Conservation (phyloP, 192 early-diverging fungal species). For the Coemansia sp. region DNA sequence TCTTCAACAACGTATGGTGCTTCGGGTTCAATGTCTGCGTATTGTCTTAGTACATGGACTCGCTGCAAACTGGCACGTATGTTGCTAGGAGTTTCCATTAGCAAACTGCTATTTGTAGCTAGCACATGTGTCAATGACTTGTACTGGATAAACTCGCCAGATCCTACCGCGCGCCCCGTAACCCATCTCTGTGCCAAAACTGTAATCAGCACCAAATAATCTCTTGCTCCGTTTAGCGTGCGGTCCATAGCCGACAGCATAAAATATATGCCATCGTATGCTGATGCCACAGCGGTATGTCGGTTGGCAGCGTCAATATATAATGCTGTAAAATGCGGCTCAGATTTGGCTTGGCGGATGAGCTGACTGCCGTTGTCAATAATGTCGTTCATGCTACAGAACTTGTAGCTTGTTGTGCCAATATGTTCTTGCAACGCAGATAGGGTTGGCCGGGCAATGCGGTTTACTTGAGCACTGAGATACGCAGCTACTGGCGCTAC, state of each 20-base stretch:
- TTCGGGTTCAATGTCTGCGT: constrained; percentile 22
- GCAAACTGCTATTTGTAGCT: neutral
- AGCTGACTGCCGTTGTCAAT: constrained; percentile 58
- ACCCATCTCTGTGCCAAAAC: constrained; percentile 46
- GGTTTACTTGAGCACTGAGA: neutral
- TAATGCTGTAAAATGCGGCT: constrained; percentile 55
- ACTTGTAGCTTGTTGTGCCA: neutral
- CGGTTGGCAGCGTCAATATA: constrained; percentile 60
- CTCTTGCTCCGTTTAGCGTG: constrained; percentile 53
- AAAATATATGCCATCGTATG: constrained; percentile 59
- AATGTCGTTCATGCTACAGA: constrained; percentile 7
- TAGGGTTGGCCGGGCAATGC: neutral
- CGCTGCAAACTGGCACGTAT: neutral
- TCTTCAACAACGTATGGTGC: constrained; percentile 32
- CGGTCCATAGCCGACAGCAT: constrained; percentile 56
- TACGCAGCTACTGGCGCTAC: constrained; percentile 19
- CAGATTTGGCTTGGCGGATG: constrained; percentile 61
- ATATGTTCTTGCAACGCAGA: constrained; percentile 1
- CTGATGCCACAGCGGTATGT: constrained; percentile 54
- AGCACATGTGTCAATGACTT: neutral
- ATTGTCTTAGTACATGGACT: constrained; percentile 38
- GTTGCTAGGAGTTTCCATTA: neutral
- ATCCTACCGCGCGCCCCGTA: constrained; percentile 55
- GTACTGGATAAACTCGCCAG: constrained; percentile 9
- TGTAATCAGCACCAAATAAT: constrained; percentile 20